Evolutionary conservation across 345 rosid genomes (phyloP), one percentile per base, ranked within the genome.

Genomic region (Acer saccharum): DNA sequence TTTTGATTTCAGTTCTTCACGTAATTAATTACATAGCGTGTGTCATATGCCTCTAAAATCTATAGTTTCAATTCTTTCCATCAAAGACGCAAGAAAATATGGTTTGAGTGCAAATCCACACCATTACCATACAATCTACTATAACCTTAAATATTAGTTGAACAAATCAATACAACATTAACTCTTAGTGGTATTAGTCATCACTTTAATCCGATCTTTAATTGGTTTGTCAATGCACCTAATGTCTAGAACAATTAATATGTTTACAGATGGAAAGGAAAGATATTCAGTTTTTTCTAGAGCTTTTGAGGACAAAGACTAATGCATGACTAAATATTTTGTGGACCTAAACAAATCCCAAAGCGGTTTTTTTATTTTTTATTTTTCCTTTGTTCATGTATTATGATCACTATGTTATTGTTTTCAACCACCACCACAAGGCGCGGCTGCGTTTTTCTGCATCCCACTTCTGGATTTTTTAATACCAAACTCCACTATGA

Each of bases 31-130:
- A 54, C 58, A 54, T 54, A 54, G n/a, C n/a, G 58, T 54, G 57
- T 50, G 55, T 3, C 14, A 11, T 50, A 1, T 0, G 18, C 17
- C 18, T 50, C 18, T 50, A 11, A 58, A 74, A 27, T 68, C 48
- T 39, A 48, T 29, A 12, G 10, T 32, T 63, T 8, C 61, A 64
- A 18, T 27, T 63, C 65, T 21, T 27, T 64, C 62, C 14, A 13
- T 7, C 46, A 21, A 46, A 29, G 62, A 46, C 48, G n/a, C 66
- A 29, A 29, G 43, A 29, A 27, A 10, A 27, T 72, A 41, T 41
- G 11, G 63, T 7, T 7, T 52, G 27, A 65, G 71, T 74, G 70
- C 70, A 74, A 65, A 21, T 74, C 48, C 77, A 74, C 6, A 39
- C 54, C 39, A 18, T 11, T 58, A 60, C 65, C 29, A 20, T 39